Evolutionary conservation across 371 early-diverging fungal genomes (phyloP).

Genomic region (Haplosporangium sp.): DNA sequence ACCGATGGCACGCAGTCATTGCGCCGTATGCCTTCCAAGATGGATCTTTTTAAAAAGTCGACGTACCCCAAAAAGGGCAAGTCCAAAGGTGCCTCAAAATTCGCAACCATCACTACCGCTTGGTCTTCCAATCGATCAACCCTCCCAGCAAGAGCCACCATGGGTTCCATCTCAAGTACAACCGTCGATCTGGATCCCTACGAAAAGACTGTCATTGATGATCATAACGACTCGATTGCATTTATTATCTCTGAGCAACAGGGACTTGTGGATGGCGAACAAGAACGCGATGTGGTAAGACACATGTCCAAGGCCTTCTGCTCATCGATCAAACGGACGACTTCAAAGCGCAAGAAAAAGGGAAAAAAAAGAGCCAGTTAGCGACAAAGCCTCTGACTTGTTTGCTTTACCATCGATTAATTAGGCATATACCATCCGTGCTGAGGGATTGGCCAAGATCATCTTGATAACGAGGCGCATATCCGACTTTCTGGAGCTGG

Average conservation of each 20-base stretch:
- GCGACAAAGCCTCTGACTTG: background rate
- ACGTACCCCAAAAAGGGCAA: conserved; percentile 30
- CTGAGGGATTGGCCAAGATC: conserved; percentile 60
- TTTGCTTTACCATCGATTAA: background rate
- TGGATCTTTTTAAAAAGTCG: conserved; percentile 45
- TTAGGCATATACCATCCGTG: conserved; percentile 68
- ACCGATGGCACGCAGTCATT: conserved; percentile 16
- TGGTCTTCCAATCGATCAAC: conserved; percentile 38
- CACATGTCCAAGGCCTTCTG: background rate
- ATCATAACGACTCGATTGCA: conserved; percentile 19
- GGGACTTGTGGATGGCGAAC: conserved; percentile 26
- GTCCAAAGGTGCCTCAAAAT: conserved; percentile 34
- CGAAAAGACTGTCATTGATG: conserved; percentile 21
- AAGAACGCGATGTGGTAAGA: conserved; percentile 51
- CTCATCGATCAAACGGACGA: background rate
- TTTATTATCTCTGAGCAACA: conserved; percentile 41
- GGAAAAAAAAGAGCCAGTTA: background rate
- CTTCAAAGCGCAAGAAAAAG: background rate
- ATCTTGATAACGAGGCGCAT: conserved; percentile 65
- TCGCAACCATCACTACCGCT: conserved; percentile 47
- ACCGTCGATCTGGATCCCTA: conserved; percentile 32
- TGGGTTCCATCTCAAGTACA: conserved; percentile 34
- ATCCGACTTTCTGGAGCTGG: conserved; percentile 70
- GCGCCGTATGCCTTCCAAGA: conserved; percentile 39
- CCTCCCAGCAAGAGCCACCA: conserved; percentile 16